Percentiles rank a stretch among this genome's conserved stretches.
Evolutionary conservation across 345 rosid genomes (phyloP).

Genomic region (Acer saccharum): DNA sequence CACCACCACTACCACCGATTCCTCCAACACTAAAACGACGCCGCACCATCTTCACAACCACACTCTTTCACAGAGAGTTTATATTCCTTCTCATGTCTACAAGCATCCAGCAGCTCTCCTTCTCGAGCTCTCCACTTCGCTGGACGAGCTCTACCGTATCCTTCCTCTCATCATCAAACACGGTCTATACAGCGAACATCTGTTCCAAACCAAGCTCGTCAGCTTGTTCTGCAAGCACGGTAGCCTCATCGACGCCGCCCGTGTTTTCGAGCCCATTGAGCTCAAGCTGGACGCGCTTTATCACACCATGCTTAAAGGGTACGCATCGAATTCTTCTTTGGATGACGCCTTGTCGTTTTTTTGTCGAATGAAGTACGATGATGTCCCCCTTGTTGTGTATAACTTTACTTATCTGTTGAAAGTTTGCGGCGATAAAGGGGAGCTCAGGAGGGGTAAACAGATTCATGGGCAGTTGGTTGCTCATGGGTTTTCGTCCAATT

Average conservation of each 20-base stretch:
- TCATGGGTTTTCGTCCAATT: slow-evolving; percentile 56
- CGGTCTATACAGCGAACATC: slow-evolving; percentile 56
- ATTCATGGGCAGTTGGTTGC: slow-evolving; percentile 75
- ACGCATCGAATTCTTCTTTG: slow-evolving; percentile 51
- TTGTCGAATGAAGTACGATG: slow-evolving; percentile 60
- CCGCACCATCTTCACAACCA: slow-evolving; percentile 13
- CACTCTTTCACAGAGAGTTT: slow-evolving; percentile 48
- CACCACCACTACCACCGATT: not conserved
- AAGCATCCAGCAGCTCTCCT: slow-evolving; percentile 77
- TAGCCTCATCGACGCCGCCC: slow-evolving; percentile 61
- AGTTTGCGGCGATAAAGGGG: slow-evolving; percentile 58
- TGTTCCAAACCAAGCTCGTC: slow-evolving; percentile 79
- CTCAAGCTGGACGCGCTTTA: slow-evolving; percentile 64
- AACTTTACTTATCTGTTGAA: slow-evolving; percentile 76
- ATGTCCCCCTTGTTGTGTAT: slow-evolving; percentile 62
- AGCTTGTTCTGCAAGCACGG: slow-evolving; percentile 76
- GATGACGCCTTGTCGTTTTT: slow-evolving; percentile 53
- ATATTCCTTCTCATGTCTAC: slow-evolving; percentile 71
- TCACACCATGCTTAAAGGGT: slow-evolving; percentile 85
- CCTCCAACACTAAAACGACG: slow-evolving; percentile 7
- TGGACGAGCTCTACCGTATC: slow-evolving; percentile 58
- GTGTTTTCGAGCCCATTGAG: slow-evolving; percentile 68
- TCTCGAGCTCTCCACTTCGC: slow-evolving; percentile 64
- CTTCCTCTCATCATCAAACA: slow-evolving; percentile 65
- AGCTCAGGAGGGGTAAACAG: slow-evolving; percentile 59